Conservation (phyloP, 345 rosid genomes). For the Xanthoceras sorbifolium region DNA sequence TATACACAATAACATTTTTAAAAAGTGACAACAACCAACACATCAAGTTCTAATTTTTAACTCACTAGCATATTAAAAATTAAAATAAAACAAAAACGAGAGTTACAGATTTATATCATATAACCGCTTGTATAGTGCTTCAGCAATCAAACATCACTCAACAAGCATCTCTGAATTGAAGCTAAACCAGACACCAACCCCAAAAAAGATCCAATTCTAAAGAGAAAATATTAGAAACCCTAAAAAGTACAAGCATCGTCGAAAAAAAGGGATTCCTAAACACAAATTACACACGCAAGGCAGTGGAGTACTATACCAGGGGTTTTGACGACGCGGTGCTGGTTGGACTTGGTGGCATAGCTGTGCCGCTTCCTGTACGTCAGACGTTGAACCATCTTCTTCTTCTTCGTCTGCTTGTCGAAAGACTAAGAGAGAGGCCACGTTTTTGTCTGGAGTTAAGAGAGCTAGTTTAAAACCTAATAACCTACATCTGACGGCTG, state of each 20-base stretch:
- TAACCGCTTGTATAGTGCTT: too few relatives aligned
- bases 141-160: not conserved
- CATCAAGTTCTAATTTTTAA: too few relatives aligned
- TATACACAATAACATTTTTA: too few relatives aligned
- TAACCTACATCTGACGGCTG: conserved; percentile 16
- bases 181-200: not conserved
- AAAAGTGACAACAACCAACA: too few relatives aligned
- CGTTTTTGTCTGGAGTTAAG: not conserved
- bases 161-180: not conserved
- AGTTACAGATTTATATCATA: too few relatives aligned
- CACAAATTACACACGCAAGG: too few relatives aligned
- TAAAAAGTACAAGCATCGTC: too few relatives aligned
- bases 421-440: not conserved
- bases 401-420: not conserved
- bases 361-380: conserved; percentile 46
- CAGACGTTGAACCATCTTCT: conserved; percentile 48
- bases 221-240: too few relatives aligned
- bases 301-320: conserved; percentile 37
- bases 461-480: not conserved
- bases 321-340: conserved; percentile 49
- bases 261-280: too few relatives aligned
- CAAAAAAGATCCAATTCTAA: not conserved
- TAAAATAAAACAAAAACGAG: too few relatives aligned
- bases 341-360: conserved; percentile 52
- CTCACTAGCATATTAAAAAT: too few relatives aligned